Conservation (phyloP, 495 filamentous ascomycete species). For the Sphaerosporella brunnea region DNA sequence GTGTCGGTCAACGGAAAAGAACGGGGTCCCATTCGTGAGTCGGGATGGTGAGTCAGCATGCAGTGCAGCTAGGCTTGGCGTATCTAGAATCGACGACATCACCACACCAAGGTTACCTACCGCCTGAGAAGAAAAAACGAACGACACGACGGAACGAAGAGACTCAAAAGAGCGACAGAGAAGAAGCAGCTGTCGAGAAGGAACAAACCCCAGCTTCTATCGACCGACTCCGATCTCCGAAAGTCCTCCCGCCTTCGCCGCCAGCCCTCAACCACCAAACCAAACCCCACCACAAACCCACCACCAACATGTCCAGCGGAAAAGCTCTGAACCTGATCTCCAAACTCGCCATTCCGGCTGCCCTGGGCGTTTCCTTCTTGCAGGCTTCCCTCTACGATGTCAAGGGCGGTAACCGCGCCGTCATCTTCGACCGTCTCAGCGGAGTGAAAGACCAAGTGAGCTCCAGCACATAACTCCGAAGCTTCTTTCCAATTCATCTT, state of each 20-base stretch:
- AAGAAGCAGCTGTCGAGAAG: no score
- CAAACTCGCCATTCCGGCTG: constrained; percentile 51
- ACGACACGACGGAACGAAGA: no score
- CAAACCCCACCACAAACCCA: constrained; percentile 11
- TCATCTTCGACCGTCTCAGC: constrained; percentile 91
- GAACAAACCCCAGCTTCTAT: no score
- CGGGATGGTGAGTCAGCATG: not conserved
- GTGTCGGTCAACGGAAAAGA: constrained; percentile 18
- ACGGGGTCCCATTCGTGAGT: constrained; percentile 3
- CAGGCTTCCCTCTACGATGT: constrained; percentile 89
- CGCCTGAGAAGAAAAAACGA: not conserved
- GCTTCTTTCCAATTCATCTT: no score
- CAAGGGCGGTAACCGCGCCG: constrained; percentile 76
- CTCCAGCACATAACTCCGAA: no score
- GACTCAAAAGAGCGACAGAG: no score
- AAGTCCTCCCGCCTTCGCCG: no score
- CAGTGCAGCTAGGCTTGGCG: constrained; percentile 1
- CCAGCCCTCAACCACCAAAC: not conserved
- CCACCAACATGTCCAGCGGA: constrained; percentile 4
- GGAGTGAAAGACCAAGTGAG: constrained; percentile 94
- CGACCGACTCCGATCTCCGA: no score
- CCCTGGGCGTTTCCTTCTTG: constrained; percentile 41
- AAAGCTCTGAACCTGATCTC: constrained; percentile 42
- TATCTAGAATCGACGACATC: constrained; percentile 23
- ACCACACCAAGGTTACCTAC: constrained; percentile 21